Evolutionary conservation across 1,284 basidiomycete species (phyloP), one percentile per base, ranked within the genome.

Genomic region (Moesziomyces globuligerus): DNA sequence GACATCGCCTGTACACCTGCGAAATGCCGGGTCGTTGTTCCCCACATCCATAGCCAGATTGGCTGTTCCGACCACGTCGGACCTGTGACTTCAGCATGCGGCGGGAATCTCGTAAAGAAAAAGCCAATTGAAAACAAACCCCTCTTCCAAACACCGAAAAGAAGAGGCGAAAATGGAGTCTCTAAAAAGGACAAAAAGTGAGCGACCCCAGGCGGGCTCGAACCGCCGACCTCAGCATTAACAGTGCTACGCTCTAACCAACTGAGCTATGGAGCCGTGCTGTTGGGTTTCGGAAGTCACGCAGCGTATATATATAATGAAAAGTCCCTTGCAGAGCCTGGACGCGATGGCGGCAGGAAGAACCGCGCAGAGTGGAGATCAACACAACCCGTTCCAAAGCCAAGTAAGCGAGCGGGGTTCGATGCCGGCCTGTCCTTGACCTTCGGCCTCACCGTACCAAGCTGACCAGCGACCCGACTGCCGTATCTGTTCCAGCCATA

Each of bases 201-300:
- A 48, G 26, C 70, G 70, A 72, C 70, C 70, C 60, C 64, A 34
- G 70, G 65, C 71, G 65, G 71, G 71, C 60, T 73, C 66, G 71
- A 73, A 69, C 71, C 65, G 71, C 65, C 66, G 71, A 73, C 71
- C 71, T 73, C 57, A 65, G 65, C 65, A 73, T 73, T 73, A 73
- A 73, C 71, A 73, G 71, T 73, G 65, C 65, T 65, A 69, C 71
- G 71, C 71, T 73, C 71, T 73, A 73, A 73, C 71, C 71, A 73
- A 73, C 71, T 73, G 71, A 73, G 71, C 71, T 69, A 73, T 34
- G 58, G 58, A 62, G 62, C 29, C 67, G 11, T n/a, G 11, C 10
- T 24, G 28, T 17, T 17, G 10, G 3, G 17, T 10, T 20, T 21
- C 26, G 6, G 32, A 21, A 34, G 18, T 4, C n/a, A n/a, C n/a